Evolutionary conservation across 768 basidiomycete genomes (phyloP), one percentile per base, ranked within the genome.

Genomic region (Leccinum obscurum): DNA sequence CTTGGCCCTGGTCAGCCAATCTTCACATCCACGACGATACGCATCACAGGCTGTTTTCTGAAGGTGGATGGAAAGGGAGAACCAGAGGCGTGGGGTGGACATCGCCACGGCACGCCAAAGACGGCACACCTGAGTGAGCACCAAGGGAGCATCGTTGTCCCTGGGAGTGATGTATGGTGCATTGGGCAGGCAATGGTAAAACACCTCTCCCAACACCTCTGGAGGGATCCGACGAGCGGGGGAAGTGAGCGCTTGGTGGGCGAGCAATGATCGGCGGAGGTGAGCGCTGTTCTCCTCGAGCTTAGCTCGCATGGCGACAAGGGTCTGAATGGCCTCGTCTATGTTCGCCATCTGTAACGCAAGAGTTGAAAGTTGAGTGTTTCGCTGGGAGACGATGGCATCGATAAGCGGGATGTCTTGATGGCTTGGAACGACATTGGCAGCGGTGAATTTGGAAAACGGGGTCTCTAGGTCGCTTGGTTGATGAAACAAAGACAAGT

Each of bases 71-170:
- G 64, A 69, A 22, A 74, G 56, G 26, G 75, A 74, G 8, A 66
- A 64, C 74, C 74, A 75, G 26, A 76, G 70, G 32, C 57, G 60
- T 20, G 75, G 74, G 11, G 75, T 72, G 13, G 72, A 64, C 14
- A 72, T 28, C 13, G 72, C 66, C 10, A 76, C 69, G 17, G 58
- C 63, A 32, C 71, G 73, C 74, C 74, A 75, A n/a, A 58, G 64
- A 52, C 62, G 66, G 52, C 72, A 75, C 24, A 75, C 69, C 11
- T 49, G 64, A 28, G 65, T 64, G 49, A 75, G 61, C 35, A 74
- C 59, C 60, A 75, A 55, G 24, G 72, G 74, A 32, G 64, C 48
- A 26, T 66, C 65, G 26, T 44, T 35, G 28, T 59, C 55, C 6
- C 53, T 59, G 51, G 74, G 74, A 6, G 65, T 63, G 35, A 66